Evolutionary conservation across 2,329 filamentous ascomycete species (phyloP).

Genomic region (Colletotrichum viniferum): DNA sequence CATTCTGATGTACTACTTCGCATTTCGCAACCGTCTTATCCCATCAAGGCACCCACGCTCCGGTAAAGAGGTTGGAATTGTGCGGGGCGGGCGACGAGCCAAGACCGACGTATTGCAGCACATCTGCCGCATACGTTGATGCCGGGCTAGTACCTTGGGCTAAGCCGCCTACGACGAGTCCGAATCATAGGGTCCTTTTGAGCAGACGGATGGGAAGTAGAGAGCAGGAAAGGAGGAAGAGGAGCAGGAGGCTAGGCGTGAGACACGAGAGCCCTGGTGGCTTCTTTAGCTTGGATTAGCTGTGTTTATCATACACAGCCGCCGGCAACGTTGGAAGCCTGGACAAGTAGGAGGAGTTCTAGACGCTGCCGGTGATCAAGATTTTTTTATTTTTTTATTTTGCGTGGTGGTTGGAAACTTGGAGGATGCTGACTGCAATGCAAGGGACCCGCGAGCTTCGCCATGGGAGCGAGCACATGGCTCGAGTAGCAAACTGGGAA

Average conservation of each 20-base stretch:
- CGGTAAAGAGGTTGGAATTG: not conserved
- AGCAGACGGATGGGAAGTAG: not conserved
- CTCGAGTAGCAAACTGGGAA: not conserved
- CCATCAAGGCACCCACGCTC: not conserved
- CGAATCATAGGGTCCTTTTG: not conserved
- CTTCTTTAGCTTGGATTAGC: not conserved
- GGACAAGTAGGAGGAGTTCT: not conserved
- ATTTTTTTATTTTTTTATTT: too few species aligned
- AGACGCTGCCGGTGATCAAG: not conserved
- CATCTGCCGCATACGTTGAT: not conserved
- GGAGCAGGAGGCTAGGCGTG: not conserved
- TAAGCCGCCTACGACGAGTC: not conserved
- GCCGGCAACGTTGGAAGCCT: not conserved
- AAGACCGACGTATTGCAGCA: not conserved
- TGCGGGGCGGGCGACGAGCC: not conserved
- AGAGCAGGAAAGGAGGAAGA: not conserved
- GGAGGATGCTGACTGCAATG: not conserved
- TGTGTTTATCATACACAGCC: not conserved
- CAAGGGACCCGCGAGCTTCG: not conserved
- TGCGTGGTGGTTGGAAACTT: not conserved
- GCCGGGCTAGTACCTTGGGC: not conserved
- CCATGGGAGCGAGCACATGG: not conserved
- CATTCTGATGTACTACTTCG: not conserved
- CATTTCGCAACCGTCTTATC: not conserved
- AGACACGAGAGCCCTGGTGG: not conserved